Evolutionary conservation across 768 basidiomycete species (phyloP), one percentile per base, ranked within the genome.

Genomic region (Termitomyces sp.): DNA sequence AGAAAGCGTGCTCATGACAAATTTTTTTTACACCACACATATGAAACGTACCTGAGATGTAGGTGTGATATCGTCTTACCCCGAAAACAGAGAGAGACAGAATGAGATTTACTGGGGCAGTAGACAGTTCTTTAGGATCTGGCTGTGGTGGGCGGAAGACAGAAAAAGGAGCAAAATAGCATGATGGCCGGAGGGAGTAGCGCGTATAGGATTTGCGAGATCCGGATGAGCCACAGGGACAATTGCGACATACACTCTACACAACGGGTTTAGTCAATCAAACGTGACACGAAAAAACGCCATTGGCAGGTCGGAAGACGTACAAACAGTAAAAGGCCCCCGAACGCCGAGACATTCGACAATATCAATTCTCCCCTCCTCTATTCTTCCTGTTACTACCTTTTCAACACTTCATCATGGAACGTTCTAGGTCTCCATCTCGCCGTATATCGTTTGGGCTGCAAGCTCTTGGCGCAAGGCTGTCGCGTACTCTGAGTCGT

Each of bases 401-500:
- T 30, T 49, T 42, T 15, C n/a, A 22, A 45, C 22, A 13, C n/a
- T 42, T 13, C 8, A 11, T 3, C n/a, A 42, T 42, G 41, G 41
- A 42, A 42, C 41, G 41, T n/a, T 61, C 62, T 12, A 52, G 52
- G 22, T 63, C 63, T 3, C 59, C 63, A 15, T 54, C 55, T 22
- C 59, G 59, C 16, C 63, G 58, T 41, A 24, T 56, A 27, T 61
- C 60, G 33, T 61, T 59, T 20, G 45, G 50, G 4, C 46, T 64
- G 4, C 54, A 58, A 16, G 54, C 57, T 6, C 36, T 64, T 11
- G 58, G 63, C n/a, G 58, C 54, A 4, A 64, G 57, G 53, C 33
- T 64, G n/a, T 53, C 55, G 34, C 57, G 60, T 4, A 61, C 63
- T 18, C 55, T 64, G 27, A 61, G 63, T 33, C 50, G 36, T 7